Conservation (phyloP, 257 asterid species). For the Craterostigma plantagineum region DNA sequence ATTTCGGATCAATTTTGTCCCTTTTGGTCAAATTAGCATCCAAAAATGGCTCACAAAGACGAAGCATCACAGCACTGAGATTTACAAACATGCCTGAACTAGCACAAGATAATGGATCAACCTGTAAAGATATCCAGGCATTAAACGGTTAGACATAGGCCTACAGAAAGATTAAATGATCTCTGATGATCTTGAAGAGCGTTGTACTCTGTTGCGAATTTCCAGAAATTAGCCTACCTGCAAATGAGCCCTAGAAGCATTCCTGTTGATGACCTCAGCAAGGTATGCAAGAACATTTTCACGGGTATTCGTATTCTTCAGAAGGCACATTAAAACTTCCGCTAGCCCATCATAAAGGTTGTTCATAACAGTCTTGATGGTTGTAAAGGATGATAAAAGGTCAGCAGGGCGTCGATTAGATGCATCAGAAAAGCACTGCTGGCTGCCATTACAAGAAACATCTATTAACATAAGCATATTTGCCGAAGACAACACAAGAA, state of each 20-base stretch:
- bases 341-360: slow-evolving; percentile 65
- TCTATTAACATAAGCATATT: slow-evolving; percentile 11
- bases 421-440: slow-evolving; percentile 81
- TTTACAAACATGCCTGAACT: slow-evolving; percentile 97
- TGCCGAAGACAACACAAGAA: neutral
- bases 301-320: slow-evolving; percentile 59
- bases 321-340: slow-evolving; percentile 65
- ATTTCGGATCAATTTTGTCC: slow-evolving; percentile 82
- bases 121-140: slow-evolving; percentile 25
- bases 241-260: slow-evolving; percentile 78
- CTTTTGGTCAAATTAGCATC: slow-evolving; percentile 71
- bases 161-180: neutral
- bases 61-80: slow-evolving; percentile 88
- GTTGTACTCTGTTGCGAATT: neutral
- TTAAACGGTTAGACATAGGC: slow-evolving; percentile 5
- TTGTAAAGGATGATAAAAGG: slow-evolving; percentile 74
- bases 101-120: slow-evolving; percentile 81
- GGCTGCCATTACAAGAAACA: slow-evolving; percentile 29
- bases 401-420: slow-evolving; percentile 83
- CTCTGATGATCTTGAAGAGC: slow-evolving; percentile 3
- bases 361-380: slow-evolving; percentile 82
- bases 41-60: slow-evolving; percentile 82
- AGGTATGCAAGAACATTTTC: slow-evolving; percentile 79
- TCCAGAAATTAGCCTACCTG: slow-evolving; percentile 29
- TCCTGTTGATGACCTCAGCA: slow-evolving; percentile 76